These are phyloP conservation scores for Penicillium soppii DNA, from an alignment of 495 filamentous ascomycete species.

Conservation along the genomic window DNA sequence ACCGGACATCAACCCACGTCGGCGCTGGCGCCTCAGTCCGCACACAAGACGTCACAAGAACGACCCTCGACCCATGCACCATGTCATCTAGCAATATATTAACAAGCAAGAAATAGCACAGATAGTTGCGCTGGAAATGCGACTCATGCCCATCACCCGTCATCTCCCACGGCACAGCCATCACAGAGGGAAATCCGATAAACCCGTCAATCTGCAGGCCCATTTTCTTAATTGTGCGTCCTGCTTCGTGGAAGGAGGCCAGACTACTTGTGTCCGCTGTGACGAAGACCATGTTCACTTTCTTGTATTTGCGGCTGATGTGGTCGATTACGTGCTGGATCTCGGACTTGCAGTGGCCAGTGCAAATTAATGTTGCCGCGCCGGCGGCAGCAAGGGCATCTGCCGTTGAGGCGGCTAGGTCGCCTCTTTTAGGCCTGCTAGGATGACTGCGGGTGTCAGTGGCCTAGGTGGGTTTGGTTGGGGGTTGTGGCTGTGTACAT, in stretches of 20 bases:
- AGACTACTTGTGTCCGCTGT: slow-evolving; percentile 15
- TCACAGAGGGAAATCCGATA: slow-evolving; percentile 18
- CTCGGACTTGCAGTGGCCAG: slow-evolving; percentile 38
- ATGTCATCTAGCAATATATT: slow-evolving; percentile 13
- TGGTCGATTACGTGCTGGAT: slow-evolving; percentile 39
- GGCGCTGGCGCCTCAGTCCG: slow-evolving; percentile 17
- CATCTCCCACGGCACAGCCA: slow-evolving; percentile 16
- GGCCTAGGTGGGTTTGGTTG: slow-evolving; percentile 4
- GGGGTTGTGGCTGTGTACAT: slow-evolving; percentile 21
- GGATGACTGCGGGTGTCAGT: slow-evolving; percentile 11
- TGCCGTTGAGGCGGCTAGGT: slow-evolving; percentile 17
- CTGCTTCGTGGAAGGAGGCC: slow-evolving; percentile 15
- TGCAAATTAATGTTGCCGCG: slow-evolving; percentile 43
- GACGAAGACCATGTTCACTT: slow-evolving; percentile 23
- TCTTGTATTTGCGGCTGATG: slow-evolving; percentile 25
- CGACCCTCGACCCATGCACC: slow-evolving; percentile 8
- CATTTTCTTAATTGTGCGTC: slow-evolving; percentile 12
- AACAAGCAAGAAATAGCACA: slow-evolving; percentile 22
- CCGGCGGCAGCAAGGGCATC: slow-evolving; percentile 28
- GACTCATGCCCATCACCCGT: slow-evolving; percentile 23
- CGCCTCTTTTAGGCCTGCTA: slow-evolving; percentile 14
- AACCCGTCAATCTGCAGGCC: slow-evolving; percentile 22
- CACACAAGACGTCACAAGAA: slow-evolving; percentile 23
- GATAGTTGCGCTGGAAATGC: slow-evolving; percentile 28
- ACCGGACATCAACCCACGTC: slow-evolving; percentile 20